phyloP scores from a whole-genome alignment of 805 yeast species.

The Metschnikowia lochheadii region DNA sequence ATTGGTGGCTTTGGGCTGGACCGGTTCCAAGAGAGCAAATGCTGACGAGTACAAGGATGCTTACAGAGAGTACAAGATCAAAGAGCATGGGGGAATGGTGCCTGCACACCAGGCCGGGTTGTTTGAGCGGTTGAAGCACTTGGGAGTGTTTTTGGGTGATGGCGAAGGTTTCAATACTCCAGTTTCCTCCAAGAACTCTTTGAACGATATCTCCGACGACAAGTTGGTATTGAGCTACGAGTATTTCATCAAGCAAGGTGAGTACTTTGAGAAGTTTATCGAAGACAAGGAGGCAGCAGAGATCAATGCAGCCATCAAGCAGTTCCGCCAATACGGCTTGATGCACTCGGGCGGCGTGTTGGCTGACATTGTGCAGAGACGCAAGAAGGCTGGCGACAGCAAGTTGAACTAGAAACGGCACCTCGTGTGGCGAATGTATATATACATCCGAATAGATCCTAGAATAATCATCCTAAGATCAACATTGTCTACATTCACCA shows the following conservation, averaged over 20 bases:
- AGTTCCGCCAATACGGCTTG: constrained; percentile 66
- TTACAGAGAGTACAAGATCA: constrained; percentile 61
- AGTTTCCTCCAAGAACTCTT: constrained; percentile 36
- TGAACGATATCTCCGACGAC: constrained; percentile 27
- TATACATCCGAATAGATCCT: no score
- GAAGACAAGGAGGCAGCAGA: constrained; percentile 37
- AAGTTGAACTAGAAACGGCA: constrained; percentile 2
- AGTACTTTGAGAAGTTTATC: constrained; percentile 39
- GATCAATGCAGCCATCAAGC: constrained; percentile 45
- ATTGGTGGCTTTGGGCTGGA: constrained; percentile 79
- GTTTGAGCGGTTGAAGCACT: constrained; percentile 51
- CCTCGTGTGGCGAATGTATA: background rate
- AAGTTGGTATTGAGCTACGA: constrained; percentile 56
- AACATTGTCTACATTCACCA: no score
- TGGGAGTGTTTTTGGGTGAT: constrained; percentile 58
- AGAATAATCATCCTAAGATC: no score
- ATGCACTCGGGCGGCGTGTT: constrained; percentile 44
- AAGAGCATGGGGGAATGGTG: constrained; percentile 69
- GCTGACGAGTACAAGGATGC: constrained; percentile 65
- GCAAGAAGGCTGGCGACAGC: constrained; percentile 33
- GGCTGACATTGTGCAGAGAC: constrained; percentile 32
- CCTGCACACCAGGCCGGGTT: constrained; percentile 73
- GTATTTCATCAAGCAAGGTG: constrained; percentile 50
- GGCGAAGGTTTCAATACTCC: constrained; percentile 85
- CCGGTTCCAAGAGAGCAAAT: constrained; percentile 78